These are phyloP conservation scores for Lobosporangium transversale DNA, from an alignment of 192 early-diverging fungal genomes.

Conservation along the genomic window DNA sequence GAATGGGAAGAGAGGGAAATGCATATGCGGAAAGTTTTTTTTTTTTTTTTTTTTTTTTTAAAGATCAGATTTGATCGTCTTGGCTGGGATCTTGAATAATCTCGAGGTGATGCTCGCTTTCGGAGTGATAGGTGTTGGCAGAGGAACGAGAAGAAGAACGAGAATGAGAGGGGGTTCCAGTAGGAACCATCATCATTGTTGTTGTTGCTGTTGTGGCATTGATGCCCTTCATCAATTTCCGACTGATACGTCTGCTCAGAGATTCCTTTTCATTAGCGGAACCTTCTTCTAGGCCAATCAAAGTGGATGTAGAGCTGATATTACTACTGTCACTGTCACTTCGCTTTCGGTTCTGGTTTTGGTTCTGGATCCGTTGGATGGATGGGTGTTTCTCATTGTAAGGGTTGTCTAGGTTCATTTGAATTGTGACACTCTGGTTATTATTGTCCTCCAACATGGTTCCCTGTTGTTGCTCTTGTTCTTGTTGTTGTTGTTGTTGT, in stretches of 20 bases:
- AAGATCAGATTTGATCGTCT: too few species aligned
- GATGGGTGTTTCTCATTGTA: not conserved
- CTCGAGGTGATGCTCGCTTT: too few species aligned
- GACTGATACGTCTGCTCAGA: not conserved
- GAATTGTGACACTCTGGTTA: not conserved
- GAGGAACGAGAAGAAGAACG: too few species aligned
- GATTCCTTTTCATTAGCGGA: conserved; percentile 6
- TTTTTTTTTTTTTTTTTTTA: too few species aligned
- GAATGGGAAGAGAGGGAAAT: too few species aligned
- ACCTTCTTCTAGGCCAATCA: conserved; percentile 17
- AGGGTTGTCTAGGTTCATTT: not conserved
- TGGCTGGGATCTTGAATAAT: too few species aligned
- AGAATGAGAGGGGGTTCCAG: too few species aligned
- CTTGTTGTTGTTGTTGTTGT: not conserved
- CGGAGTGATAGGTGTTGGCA: too few species aligned
- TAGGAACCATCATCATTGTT: too few species aligned
- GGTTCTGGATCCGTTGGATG: not conserved
- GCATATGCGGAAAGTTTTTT: too few species aligned
- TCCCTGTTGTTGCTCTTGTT: not conserved
- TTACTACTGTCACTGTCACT: conserved; percentile 22
- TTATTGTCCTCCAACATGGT: not conserved
- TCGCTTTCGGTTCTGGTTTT: conserved; percentile 25
- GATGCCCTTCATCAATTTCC: too few species aligned
- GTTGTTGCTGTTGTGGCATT: too few species aligned
- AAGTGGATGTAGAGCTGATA: conserved; percentile 21